Percentiles rank a stretch among this genome's conserved stretches.
Evolutionary conservation across 2,329 filamentous ascomycete genomes (phyloP).

Genomic region (Proliferodiscus dingleyae): DNA sequence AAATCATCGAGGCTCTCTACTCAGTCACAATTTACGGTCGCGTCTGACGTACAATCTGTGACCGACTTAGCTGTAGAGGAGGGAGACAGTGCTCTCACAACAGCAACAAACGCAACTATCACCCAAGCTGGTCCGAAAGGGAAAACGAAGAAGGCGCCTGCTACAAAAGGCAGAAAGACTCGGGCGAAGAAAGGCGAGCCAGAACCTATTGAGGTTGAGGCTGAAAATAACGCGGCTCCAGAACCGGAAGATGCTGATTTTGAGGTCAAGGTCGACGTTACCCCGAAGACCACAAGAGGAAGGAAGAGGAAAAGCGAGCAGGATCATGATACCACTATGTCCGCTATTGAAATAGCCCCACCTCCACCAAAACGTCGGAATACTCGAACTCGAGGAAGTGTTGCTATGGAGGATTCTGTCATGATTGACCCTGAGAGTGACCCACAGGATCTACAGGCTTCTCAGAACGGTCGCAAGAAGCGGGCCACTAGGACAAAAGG

Average conservation of each 20-base stretch:
- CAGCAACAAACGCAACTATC: conserved; percentile 52
- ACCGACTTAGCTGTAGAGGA: conserved; percentile 38
- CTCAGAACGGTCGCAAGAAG: conserved; percentile 42
- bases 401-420: conserved; percentile 27
- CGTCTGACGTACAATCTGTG: conserved; percentile 46
- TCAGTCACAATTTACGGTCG: conserved; percentile 49
- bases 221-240: conserved; percentile 33
- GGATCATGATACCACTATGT: conserved; percentile 2
- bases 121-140: conserved; percentile 50
- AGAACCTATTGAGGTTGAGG: conserved; percentile 46
- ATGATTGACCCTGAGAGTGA: conserved; percentile 40
- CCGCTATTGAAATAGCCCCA: conserved; percentile 9
- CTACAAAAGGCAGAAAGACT: conserved; percentile 42
- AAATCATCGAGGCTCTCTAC: conserved; percentile 64
- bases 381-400: conserved; percentile 39
- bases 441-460: conserved; percentile 36
- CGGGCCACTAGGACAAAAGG: conserved; percentile 34
- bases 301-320: conserved; percentile 28
- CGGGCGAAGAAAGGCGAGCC: conserved; percentile 51
- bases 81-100: conserved; percentile 58
- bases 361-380: conserved; percentile 37
- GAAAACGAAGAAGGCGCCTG: conserved; percentile 50
- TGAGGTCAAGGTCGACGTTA: conserved; percentile 25
- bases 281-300: conserved; percentile 22
- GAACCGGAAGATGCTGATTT: conserved; percentile 30